These are phyloP conservation scores for Zychaea mexicana DNA, from an alignment of 371 early-diverging fungal species.

Conservation along the genomic window DNA sequence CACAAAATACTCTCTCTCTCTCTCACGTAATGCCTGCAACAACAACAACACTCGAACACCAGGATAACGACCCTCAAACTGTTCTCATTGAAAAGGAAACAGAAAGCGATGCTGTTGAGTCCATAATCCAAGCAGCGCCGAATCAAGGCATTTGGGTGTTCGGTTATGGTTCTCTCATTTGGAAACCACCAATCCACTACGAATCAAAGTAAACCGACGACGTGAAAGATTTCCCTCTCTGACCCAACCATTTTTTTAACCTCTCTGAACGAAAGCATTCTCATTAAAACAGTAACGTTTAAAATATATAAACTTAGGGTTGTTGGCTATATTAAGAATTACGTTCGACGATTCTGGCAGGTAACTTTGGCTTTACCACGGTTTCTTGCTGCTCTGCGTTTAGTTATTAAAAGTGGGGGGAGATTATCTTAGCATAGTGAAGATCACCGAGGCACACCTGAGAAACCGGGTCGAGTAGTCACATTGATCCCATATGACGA, in stretches of 20 bases:
- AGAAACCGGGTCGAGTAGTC: conserved; percentile 87
- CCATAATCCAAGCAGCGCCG: conserved; percentile 1
- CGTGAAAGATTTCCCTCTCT: neutral
- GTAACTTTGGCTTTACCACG: no score
- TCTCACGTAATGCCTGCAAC: no score
- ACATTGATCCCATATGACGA: conserved; percentile 80
- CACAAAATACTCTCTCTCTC: no score
- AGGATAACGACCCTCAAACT: no score
- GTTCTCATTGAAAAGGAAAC: neutral
- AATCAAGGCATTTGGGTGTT: conserved; percentile 73
- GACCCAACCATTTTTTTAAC: neutral
- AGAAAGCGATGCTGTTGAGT: neutral
- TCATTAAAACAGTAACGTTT: no score
- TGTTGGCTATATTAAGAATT: conserved; percentile 79
- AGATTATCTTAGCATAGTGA: conserved; percentile 58
- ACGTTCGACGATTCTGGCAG: conserved; percentile 91
- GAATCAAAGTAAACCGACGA: conserved; percentile 52
- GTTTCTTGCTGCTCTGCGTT: no score
- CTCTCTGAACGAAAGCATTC: neutral
- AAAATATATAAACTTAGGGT: conserved; percentile 34
- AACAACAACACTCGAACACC: no score
- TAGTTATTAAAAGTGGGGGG: neutral
- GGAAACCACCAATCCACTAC: conserved; percentile 73
- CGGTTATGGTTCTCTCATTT: conserved; percentile 90
- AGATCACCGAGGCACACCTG: conserved; percentile 91